phyloP scores from a whole-genome alignment of 768 basidiomycete genomes.

The Mrakia gelida region DNA sequence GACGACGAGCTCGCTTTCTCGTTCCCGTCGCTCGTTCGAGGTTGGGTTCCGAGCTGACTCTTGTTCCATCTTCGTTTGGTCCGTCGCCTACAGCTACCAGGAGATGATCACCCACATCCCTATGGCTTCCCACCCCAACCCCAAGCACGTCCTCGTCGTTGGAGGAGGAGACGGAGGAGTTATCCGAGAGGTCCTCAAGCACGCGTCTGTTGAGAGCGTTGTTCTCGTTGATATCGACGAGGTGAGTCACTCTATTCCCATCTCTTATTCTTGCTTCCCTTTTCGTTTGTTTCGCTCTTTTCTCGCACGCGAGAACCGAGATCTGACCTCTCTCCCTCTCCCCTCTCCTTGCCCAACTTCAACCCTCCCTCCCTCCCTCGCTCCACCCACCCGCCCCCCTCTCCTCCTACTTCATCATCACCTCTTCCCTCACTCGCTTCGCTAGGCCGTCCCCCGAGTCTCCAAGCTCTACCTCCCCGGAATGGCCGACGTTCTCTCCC shows the following conservation, averaged over 20 bases:
- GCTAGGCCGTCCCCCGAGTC: slow-evolving; percentile 84
- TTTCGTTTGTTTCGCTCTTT: not conserved
- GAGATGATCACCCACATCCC: slow-evolving; percentile 99
- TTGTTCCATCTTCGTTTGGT: too few species aligned
- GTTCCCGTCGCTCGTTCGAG: not conserved
- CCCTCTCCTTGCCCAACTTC: not conserved
- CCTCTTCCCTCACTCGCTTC: not conserved
- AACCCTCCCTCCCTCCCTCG: not conserved
- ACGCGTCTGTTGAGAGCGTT: slow-evolving; percentile 80
- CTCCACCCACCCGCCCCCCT: not conserved
- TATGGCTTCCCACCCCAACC: slow-evolving; percentile 92
- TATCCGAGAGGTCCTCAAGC: slow-evolving; percentile 93
- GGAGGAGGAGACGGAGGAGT: slow-evolving; percentile 98
- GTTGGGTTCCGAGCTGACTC: not conserved
- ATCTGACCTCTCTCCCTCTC: not conserved
- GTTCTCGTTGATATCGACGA: slow-evolving; percentile 98
- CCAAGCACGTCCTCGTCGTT: slow-evolving; percentile 91
- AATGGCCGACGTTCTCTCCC: slow-evolving; percentile 77
- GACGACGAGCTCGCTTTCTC: not conserved
- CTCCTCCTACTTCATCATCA: not conserved
- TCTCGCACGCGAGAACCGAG: too few species aligned
- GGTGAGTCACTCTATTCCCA: slow-evolving; percentile 48
- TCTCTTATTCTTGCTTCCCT: not conserved
- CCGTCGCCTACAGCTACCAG: slow-evolving; percentile 66
- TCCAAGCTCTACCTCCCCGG: slow-evolving; percentile 90